Conservation (phyloP, 257 asterid genomes). For the Solanum arcanum region DNA sequence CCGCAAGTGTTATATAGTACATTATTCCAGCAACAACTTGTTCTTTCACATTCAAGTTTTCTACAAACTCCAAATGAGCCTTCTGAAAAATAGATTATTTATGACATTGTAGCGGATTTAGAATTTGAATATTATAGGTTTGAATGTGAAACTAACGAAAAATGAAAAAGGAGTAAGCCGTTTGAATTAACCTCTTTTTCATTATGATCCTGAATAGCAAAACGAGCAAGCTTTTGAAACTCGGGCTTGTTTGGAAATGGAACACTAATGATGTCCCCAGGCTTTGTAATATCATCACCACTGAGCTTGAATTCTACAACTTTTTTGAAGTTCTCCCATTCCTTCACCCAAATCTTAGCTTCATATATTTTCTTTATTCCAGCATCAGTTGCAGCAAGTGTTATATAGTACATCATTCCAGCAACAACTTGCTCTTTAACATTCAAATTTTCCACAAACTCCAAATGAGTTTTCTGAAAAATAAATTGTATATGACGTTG, state of each 20-base stretch:
- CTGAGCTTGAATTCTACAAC: background rate
- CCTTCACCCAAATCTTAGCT: constrained; percentile 1
- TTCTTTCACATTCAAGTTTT: background rate
- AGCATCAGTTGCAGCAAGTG: background rate
- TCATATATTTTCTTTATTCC: constrained; percentile 1
- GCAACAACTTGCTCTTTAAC: constrained; percentile 1
- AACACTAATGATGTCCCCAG: background rate
- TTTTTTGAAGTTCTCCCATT: constrained; percentile 3
- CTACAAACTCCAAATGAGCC: background rate
- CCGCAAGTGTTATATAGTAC: background rate
- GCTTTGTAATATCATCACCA: background rate
- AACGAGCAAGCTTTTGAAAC: background rate
- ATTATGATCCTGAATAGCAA: background rate
- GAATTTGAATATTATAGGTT: too few species aligned
- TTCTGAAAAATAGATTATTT: background rate
- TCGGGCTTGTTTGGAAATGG: background rate
- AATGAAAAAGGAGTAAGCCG: too few species aligned
- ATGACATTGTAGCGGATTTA: too few species aligned
- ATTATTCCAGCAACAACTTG: background rate
- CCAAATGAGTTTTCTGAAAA: background rate
- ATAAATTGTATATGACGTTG: too few species aligned
- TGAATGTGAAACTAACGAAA: too few species aligned
- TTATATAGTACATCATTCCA: background rate
- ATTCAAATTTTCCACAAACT: background rate
- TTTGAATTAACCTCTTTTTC: background rate